phyloP scores from a whole-genome alignment of 441 rosid genomes.

The Rhodomyrtus psidioides region DNA sequence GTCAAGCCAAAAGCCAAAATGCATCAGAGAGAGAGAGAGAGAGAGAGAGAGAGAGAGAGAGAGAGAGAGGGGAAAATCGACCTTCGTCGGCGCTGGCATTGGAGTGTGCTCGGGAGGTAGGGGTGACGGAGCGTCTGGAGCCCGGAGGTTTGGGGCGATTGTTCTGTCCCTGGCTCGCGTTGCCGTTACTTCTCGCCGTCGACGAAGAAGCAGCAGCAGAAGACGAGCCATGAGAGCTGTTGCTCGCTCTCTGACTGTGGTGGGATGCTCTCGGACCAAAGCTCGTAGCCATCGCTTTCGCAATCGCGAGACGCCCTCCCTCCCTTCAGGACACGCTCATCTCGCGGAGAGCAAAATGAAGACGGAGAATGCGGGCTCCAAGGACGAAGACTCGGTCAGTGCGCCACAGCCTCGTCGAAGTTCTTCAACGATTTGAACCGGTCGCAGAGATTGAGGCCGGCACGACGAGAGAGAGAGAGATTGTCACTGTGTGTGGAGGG shows the following conservation, averaged over 20 bases:
- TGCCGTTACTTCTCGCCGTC: constrained; percentile 18
- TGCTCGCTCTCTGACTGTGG: not conserved
- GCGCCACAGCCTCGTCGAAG: not conserved
- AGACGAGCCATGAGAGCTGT: not conserved
- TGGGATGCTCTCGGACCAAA: not conserved
- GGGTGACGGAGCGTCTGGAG: constrained; percentile 56
- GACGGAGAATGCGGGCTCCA: not conserved
- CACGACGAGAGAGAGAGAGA: constrained; percentile 19
- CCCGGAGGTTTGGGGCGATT: constrained; percentile 20
- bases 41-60: too few relatives aligned
- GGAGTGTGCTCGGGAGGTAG: constrained; percentile 40
- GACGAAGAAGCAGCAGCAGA: constrained; percentile 12
- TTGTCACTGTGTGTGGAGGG: not conserved
- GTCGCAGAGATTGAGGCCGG: constrained; percentile 25
- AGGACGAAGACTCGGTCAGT: not conserved
- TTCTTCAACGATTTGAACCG: not conserved
- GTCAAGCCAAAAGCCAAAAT: not conserved
- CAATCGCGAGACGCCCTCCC: not conserved
- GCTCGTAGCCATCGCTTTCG: not conserved
- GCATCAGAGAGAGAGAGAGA: not conserved
- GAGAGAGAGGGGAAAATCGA: constrained; percentile 21
- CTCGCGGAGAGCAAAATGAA: too few relatives aligned
- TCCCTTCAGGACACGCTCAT: not conserved
- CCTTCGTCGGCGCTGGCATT: constrained; percentile 27
- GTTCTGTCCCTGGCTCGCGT: not conserved